Evolutionary conservation across 2,329 filamentous ascomycete species (phyloP), one percentile per base, ranked within the genome.

Genomic region (Albophoma yamanashiensis): DNA sequence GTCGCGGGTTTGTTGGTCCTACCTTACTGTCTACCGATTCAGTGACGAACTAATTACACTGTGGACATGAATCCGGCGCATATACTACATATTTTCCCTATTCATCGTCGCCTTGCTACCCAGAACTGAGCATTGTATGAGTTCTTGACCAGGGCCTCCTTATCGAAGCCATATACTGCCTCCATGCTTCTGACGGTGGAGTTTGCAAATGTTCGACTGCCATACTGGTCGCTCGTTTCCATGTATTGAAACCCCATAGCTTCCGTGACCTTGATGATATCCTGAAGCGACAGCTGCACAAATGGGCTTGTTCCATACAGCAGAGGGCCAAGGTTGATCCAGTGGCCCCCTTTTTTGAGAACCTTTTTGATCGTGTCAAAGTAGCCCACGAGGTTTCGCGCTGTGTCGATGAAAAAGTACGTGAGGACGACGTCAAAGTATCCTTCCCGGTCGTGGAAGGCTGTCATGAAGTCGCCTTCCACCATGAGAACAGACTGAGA

Each of bases 371-470:
- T 84, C 0, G 76, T 82, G 42, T 84, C 80, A 7, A 85, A 72
- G 62, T 85, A 85, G 0, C 66, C 70, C 67, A 83, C 74, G 1
- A 84, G 67, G 59, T 85, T 85, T 0, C 81, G 75, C 0, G 82
- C 82, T 0, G 82, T 85, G 65, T 85, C 82, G 63, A 85, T 84
- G 69, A 85, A 85, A 70, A 84, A 85, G 52, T 83, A 76, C 0
- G 82, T 84, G 0, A 83, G 68, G 0, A 85, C 68, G 0, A 76
- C 72, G 58, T 85, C 81, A 66, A 75, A 84, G 4, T 64, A 57
- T 0, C 66, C 65, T 0, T 62, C 57, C 1, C 68, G 45, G 3
- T 66, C 60, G 50, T 56, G 53, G 62, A 78, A 78, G 2, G 64
- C 70, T 0, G 75, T 77, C 0, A 77, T 81, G 62, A 85, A 85